Conservation (phyloP, 768 basidiomycete genomes). For the Amanita subjunquillea region DNA sequence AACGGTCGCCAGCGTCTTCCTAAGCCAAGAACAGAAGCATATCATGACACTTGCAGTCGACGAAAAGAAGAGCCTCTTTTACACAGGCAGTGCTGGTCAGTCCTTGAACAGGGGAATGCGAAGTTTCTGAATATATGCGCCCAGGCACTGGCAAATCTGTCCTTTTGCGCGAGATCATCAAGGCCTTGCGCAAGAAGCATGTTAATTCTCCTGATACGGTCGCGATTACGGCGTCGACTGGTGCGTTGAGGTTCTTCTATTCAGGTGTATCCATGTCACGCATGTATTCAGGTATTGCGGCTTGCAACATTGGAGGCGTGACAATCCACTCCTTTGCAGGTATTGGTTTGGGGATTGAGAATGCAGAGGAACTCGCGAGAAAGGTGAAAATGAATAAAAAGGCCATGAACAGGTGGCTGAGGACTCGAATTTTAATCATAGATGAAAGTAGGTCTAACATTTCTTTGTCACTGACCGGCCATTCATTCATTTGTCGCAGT, state of each 20-base stretch:
- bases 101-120: background rate
- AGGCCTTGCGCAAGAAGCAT: slow-evolving; percentile 48
- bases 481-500: slow-evolving; percentile 35
- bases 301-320: slow-evolving; percentile 93
- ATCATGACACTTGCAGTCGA: slow-evolving; percentile 69
- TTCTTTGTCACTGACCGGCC: background rate
- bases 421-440: slow-evolving; percentile 77
- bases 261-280: background rate
- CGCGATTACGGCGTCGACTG: slow-evolving; percentile 92
- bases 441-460: slow-evolving; percentile 52
- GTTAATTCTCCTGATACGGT: slow-evolving; percentile 55
- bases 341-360: slow-evolving; percentile 73
- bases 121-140: background rate
- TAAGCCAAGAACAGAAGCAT: slow-evolving; percentile 81
- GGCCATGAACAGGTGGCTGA: slow-evolving; percentile 65
- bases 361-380: slow-evolving; percentile 43
- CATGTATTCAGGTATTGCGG: slow-evolving; percentile 64
- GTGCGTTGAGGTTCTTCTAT: slow-evolving; percentile 21
- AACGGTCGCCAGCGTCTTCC: slow-evolving; percentile 36
- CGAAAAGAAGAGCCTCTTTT: slow-evolving; percentile 71
- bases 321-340: slow-evolving; percentile 97
- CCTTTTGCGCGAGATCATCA: slow-evolving; percentile 85
- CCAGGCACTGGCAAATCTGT: slow-evolving; percentile 96
- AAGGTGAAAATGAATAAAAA: slow-evolving; percentile 82
- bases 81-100: slow-evolving; percentile 94